Evolutionary conservation across 169 alveolate genomes (phyloP).

Genomic region (Miamiensis avidus): DNA sequence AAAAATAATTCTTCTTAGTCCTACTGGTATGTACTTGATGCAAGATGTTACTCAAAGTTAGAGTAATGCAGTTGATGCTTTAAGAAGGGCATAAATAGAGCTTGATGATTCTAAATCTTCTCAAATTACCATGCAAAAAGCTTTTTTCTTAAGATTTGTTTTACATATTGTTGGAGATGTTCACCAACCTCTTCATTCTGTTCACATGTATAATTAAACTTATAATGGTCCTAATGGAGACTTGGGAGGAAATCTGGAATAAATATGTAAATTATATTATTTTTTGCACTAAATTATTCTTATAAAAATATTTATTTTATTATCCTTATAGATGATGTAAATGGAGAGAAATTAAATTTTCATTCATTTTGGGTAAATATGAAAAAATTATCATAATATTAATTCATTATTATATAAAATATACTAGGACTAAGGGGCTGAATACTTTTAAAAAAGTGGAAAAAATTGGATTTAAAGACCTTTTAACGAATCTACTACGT

Average conservation of each 20-base stretch:
- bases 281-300: not conserved
- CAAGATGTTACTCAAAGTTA: conserved; percentile 18
- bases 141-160: conserved; percentile 65
- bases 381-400: too few relatives aligned
- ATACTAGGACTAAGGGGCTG: not conserved
- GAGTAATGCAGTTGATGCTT: conserved; percentile 3
- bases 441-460: not conserved
- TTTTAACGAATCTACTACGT: not conserved
- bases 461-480: not conserved
- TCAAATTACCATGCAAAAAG: not conserved
- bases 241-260: conserved; percentile 68
- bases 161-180: conserved; percentile 86
- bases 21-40: conserved; percentile 41
- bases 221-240: conserved; percentile 71
- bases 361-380: conserved; percentile 22
- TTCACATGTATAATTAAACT: conserved; percentile 47
- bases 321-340: not conserved
- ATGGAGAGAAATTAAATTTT: not conserved
- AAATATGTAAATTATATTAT: not conserved
- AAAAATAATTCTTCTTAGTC: too few relatives aligned
- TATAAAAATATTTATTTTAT: too few relatives aligned
- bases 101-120: not conserved
- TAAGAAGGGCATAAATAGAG: conserved; percentile 10
- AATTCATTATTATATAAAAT: too few relatives aligned
- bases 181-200: conserved; percentile 84